A percentile compares a stretch with the other conserved stretches of the same genome.
These are phyloP conservation scores for Garcia nutans DNA, from an alignment of 345 rosid genomes.

Conservation along the genomic window DNA sequence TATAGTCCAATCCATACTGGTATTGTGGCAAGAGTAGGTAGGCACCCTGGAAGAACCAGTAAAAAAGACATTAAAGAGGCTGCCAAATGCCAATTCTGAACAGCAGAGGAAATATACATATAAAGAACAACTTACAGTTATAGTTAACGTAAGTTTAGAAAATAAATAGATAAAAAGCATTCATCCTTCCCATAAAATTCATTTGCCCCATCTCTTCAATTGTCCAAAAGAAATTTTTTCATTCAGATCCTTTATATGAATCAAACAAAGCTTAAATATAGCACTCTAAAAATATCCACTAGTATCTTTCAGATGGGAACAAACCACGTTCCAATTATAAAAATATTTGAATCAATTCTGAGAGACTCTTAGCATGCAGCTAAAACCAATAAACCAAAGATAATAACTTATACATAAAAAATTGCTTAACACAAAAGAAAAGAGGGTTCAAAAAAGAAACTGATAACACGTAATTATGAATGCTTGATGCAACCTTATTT, in stretches of 20 bases:
- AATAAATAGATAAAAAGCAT: not conserved
- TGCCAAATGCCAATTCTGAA: not conserved
- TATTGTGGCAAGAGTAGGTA: conserved; percentile 95
- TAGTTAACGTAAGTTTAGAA: not conserved
- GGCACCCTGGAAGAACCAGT: conserved; percentile 54
- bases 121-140: not conserved
- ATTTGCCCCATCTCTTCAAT: not conserved
- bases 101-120: not conserved
- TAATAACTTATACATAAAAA: not conserved
- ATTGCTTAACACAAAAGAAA: not conserved
- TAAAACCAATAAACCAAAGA: not conserved
- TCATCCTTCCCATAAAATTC: not conserved
- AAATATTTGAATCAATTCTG: not conserved
- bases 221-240: not conserved
- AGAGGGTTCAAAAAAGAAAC: not conserved
- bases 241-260: not conserved
- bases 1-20: conserved; percentile 98
- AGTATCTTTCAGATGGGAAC: not conserved
- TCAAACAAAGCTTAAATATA: not conserved
- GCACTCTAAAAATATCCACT: not conserved
- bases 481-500: not conserved
- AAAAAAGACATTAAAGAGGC: not conserved
- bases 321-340: not conserved
- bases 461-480: not conserved
- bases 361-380: not conserved